These are phyloP conservation scores for Annulohypoxylon moriforme DNA, from an alignment of 495 filamentous ascomycete genomes.

Conservation along the genomic window DNA sequence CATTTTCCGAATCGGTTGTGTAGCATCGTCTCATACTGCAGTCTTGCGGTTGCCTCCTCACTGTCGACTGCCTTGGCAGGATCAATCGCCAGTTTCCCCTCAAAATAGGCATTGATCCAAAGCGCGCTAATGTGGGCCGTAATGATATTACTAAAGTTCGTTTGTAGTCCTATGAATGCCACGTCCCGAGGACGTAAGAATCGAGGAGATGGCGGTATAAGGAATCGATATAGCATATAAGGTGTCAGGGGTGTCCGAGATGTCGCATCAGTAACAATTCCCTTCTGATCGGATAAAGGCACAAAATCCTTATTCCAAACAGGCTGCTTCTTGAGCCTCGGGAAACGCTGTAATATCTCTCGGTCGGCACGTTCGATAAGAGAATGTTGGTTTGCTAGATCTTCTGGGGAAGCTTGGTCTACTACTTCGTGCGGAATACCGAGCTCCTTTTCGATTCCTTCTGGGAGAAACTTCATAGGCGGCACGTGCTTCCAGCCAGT, in stretches of 20 bases:
- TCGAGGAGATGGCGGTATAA: conserved; percentile 67
- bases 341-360: conserved; percentile 74
- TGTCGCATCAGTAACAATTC: conserved; percentile 41
- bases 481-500: conserved; percentile 75
- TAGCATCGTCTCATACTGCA: conserved; percentile 68
- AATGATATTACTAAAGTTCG: conserved; percentile 68
- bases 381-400: conserved; percentile 43
- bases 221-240: conserved; percentile 70
- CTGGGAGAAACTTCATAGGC: conserved; percentile 70
- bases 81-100: conserved; percentile 48
- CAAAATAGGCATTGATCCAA: conserved; percentile 74
- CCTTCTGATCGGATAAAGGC: conserved; percentile 52
- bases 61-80: conserved; percentile 22
- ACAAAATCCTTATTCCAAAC: conserved; percentile 52
- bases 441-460: conserved; percentile 59
- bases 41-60: conserved; percentile 34
- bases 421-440: conserved; percentile 53
- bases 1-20: conserved; percentile 74
- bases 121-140: conserved; percentile 74
- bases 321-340: conserved; percentile 64
- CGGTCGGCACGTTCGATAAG: conserved; percentile 62
- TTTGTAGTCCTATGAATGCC: conserved; percentile 72
- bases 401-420: conserved; percentile 34
- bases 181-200: conserved; percentile 66
- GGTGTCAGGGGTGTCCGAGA: conserved; percentile 50